These are phyloP conservation scores for Eucalyptus urophylla DNA, from an alignment of 345 rosid genomes.

Conservation along the genomic window DNA sequence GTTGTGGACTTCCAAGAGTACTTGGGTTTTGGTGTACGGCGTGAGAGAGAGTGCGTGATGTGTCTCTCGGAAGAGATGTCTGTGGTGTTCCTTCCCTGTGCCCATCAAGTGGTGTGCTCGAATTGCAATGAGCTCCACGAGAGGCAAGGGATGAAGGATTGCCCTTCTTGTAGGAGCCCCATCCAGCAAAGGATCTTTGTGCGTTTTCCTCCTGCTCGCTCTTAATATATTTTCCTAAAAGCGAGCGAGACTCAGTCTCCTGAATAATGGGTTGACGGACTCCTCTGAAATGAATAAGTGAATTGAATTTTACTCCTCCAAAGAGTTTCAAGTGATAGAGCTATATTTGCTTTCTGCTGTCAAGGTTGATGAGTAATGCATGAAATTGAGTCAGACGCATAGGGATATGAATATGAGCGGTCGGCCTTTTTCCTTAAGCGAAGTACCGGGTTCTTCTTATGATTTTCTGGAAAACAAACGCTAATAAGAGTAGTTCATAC, in stretches of 20 bases:
- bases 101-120: conserved; percentile 47
- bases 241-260: conserved; percentile 2
- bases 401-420: not conserved
- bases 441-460: not conserved
- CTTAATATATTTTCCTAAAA: conserved; percentile 7
- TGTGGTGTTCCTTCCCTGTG: conserved; percentile 46
- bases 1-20: conserved; percentile 8
- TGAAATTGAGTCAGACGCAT: not conserved
- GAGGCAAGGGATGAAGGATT: conserved; percentile 63
- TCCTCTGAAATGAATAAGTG: conserved; percentile 25
- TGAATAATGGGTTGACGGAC: conserved; percentile 18
- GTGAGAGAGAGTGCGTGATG: conserved; percentile 93
- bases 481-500: not conserved
- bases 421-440: not conserved
- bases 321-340: conserved; percentile 12
- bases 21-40: conserved; percentile 28
- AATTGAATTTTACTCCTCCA: not conserved
- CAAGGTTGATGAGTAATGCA: conserved; percentile 1
- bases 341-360: not conserved
- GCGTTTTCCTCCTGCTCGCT: conserved; percentile 3
- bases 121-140: conserved; percentile 48
- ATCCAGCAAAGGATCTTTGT: conserved; percentile 34
- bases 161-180: conserved; percentile 48
- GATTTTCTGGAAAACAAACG: not conserved
- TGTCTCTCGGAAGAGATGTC: conserved; percentile 63